phyloP scores from a whole-genome alignment of 148 eudicot species.

The Arbutus unedo region DNA sequence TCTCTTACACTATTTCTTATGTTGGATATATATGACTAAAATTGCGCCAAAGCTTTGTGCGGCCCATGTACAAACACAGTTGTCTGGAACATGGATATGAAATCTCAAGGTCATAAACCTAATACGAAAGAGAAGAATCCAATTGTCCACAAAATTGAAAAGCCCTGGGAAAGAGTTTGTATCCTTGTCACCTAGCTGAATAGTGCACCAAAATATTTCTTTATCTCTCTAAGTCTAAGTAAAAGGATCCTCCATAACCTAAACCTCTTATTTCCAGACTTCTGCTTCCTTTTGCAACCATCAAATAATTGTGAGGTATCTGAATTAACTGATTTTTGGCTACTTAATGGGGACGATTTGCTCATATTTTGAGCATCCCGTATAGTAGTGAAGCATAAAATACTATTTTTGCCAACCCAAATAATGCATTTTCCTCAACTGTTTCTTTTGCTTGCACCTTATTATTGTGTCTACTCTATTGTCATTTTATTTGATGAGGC shows the following conservation, averaged over 20 bases:
- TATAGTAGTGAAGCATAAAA: not conserved
- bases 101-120: not conserved
- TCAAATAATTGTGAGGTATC: not conserved
- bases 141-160: not conserved
- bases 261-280: not conserved
- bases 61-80: not conserved
- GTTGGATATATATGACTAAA: not conserved
- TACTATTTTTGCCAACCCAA: not conserved
- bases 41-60: not conserved
- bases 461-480: not conserved
- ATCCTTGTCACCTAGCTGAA: not conserved
- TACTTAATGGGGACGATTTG: not conserved
- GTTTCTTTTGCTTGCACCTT: not conserved
- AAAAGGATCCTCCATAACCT: too few species aligned
- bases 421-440: not conserved
- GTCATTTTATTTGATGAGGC: not conserved
- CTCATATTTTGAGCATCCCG: not conserved
- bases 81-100: not conserved
- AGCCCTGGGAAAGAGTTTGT: not conserved
- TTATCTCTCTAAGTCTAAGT: not conserved
- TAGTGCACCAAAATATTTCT: not conserved
- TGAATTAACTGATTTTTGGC: slow-evolving; percentile 9
- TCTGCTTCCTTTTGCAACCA: not conserved
- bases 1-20: not conserved
- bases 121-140: not conserved